Evolutionary conservation across 208 protist genomes (phyloP), one percentile per base, ranked within the genome.

Genomic region (Leishmania guyanensis): DNA sequence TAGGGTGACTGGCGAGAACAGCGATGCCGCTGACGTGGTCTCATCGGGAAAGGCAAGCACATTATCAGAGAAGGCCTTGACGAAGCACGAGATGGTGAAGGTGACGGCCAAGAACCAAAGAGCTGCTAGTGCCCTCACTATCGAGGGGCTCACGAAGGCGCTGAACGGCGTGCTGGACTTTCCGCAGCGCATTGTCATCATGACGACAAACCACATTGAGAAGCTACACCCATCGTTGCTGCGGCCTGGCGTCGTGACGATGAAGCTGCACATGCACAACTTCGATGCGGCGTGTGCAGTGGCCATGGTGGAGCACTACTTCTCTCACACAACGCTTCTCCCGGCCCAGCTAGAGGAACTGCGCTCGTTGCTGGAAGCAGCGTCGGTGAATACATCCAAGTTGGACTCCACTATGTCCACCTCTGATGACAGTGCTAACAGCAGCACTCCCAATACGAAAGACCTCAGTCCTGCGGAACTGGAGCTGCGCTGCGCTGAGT

Each of bases 171-270:
- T 99, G 43, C 87, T 96, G 4, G 90, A 96, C 75, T 79, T 90
- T 20, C 98, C 99, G 8, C 92, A 94, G 60, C 90, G 95, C 33
- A 94, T 99, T 36, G 84, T 99, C 46, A 87, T 99, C 39, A 97
- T 99, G 93, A 99, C 97, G 6, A 99, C 96, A n/a, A 99, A 99
- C 84, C 95, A 98, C 84, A 86, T 97, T 46, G 96, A 99, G 50
- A 86, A 92, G 69, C 88, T 99, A 10, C 88, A 97, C 77, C 87
- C 91, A 9, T 92, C 94, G 5, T 79, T 99, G n/a, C 72, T 97
- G 26, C 86, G 93, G 43, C 95, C 95, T 17, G 97, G 97, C 17
- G 90, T 98, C 71, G 84, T 98, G 77, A 98, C 97, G 77, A 93
- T 98, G 88, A 94, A 95, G 77, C 86, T 98, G 69, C 80, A 97